Conservation (phyloP, 192 early-diverging fungal species). For the Coemansia sp. region DNA sequence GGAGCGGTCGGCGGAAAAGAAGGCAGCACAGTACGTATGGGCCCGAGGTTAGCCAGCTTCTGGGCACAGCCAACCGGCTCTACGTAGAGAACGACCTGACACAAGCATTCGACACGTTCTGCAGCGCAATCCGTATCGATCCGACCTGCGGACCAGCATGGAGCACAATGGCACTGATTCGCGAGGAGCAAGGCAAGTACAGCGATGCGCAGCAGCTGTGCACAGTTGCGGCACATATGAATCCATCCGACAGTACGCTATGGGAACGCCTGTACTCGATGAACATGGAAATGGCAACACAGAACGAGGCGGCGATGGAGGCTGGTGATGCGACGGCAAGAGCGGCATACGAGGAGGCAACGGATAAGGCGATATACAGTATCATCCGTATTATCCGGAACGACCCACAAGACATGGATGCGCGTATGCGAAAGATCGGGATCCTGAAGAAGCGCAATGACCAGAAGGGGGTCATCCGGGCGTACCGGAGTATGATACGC, state of each 20-base stretch:
- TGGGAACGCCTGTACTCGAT: slow-evolving; percentile 84
- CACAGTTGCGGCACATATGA: slow-evolving; percentile 90
- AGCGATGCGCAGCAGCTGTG: slow-evolving; percentile 74
- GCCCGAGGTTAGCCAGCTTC: slow-evolving; percentile 57
- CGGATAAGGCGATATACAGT: slow-evolving; percentile 84
- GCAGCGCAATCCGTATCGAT: slow-evolving; percentile 73
- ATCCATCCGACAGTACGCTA: slow-evolving; percentile 63
- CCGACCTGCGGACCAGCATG: slow-evolving; percentile 78
- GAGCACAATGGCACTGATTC: slow-evolving; percentile 85
- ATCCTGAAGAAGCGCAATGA: slow-evolving; percentile 61
- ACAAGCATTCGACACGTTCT: slow-evolving; percentile 70
- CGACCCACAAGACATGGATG: slow-evolving; percentile 65
- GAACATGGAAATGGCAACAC: slow-evolving; percentile 58
- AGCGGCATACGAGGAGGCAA: slow-evolving; percentile 57
- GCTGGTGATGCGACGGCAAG: slow-evolving; percentile 18
- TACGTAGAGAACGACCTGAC: slow-evolving; percentile 72
- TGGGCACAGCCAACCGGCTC: slow-evolving; percentile 77
- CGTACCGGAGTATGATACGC: slow-evolving; percentile 60
- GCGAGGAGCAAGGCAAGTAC: slow-evolving; percentile 79
- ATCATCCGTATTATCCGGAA: slow-evolving; percentile 64
- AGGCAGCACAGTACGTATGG: slow-evolving; percentile 9
- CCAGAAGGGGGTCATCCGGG: slow-evolving; percentile 56
- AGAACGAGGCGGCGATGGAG: slow-evolving; percentile 5
- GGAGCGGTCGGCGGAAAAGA: not conserved
- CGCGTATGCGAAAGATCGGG: slow-evolving; percentile 68